These are phyloP conservation scores for Prunus salicina DNA, from an alignment of 306 rosid species.

Conservation along the genomic window DNA sequence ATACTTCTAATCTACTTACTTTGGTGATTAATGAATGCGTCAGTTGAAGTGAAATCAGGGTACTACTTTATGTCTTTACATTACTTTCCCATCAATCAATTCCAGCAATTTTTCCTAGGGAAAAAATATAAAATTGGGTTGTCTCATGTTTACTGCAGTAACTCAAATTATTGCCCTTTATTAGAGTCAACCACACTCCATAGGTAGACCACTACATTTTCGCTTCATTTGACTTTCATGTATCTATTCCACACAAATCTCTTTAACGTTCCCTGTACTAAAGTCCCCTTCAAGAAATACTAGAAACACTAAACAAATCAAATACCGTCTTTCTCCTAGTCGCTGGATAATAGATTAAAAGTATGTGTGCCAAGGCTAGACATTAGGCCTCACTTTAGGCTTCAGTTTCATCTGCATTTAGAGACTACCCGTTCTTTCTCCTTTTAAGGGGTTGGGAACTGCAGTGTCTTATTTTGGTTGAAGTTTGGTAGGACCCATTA, in stretches of 20 bases:
- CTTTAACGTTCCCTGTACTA: background rate
- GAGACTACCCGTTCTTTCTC: background rate
- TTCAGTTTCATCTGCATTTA: background rate
- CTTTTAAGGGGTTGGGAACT: background rate
- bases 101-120: background rate
- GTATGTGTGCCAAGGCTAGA: background rate
- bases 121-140: background rate
- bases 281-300: slow-evolving; percentile 4
- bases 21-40: background rate
- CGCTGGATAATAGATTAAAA: background rate
- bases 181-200: background rate
- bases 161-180: background rate
- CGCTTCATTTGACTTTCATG: background rate
- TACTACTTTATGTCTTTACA: background rate
- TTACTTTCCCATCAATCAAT: background rate
- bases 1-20: too few relatives aligned
- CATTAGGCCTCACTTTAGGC: background rate
- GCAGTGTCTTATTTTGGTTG: background rate
- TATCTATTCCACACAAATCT: background rate
- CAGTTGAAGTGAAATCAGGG: background rate
- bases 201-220: background rate
- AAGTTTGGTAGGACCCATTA: background rate
- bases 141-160: background rate
- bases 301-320: background rate
- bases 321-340: background rate